phyloP scores from a whole-genome alignment of 352 stramenopile species.

The Globisporangium viniferum region DNA sequence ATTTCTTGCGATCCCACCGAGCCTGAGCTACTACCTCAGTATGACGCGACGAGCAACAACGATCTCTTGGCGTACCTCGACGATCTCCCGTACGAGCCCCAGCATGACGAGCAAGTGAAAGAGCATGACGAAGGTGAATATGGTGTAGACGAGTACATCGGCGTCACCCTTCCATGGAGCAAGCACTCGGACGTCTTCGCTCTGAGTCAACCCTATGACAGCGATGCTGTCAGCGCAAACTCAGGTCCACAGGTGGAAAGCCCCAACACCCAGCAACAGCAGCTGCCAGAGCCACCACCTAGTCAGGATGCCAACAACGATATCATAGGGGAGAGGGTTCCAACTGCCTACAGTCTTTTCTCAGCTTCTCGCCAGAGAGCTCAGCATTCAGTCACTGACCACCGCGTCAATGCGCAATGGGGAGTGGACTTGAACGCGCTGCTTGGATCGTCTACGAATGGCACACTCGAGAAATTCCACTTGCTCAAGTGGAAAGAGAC shows the following conservation, averaged over 20 bases:
- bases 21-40: neutral
- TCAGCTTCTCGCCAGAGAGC: neutral
- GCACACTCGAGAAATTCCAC: slow-evolving; percentile 63
- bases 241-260: neutral
- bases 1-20: neutral
- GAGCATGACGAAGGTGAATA: neutral
- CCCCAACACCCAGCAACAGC: neutral
- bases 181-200: neutral
- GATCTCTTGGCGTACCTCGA: slow-evolving; percentile 14
- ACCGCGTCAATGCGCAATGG: slow-evolving; percentile 1
- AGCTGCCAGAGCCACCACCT: neutral
- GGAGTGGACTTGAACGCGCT: slow-evolving; percentile 11
- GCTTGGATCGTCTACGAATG: slow-evolving; percentile 19
- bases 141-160: slow-evolving; percentile 8
- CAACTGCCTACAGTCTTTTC: neutral
- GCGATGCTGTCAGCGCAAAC: neutral
- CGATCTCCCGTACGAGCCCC: slow-evolving; percentile 2
- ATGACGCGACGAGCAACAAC: neutral
- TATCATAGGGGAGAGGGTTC: neutral
- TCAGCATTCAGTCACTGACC: neutral
- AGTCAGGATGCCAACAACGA: neutral
- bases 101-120: neutral
- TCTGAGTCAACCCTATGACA: neutral
- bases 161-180: slow-evolving; percentile 12
- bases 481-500: slow-evolving; percentile 63